Conservation (phyloP, 331 rosid species). For the Rosa hybrid region DNA sequence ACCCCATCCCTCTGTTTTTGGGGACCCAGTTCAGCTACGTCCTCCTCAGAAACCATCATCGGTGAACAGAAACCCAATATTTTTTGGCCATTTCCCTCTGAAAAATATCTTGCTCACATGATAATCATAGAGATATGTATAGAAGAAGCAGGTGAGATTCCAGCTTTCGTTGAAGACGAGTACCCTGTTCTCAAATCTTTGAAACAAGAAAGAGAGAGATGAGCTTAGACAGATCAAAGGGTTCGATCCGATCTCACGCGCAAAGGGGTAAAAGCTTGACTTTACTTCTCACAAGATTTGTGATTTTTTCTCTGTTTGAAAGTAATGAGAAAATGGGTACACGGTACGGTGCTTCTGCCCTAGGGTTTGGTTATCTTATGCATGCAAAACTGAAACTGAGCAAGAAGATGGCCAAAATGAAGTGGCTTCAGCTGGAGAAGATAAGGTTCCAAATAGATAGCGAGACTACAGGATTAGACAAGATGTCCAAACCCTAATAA, state of each 20-base stretch:
- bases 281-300: neutral
- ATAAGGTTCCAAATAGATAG: neutral
- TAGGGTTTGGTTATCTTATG: neutral
- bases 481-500: neutral
- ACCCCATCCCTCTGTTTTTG: constrained; percentile 7
- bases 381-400: neutral
- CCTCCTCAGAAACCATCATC: neutral
- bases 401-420: neutral
- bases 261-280: neutral
- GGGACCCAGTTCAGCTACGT: neutral
- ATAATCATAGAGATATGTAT: neutral
- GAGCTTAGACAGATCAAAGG: neutral
- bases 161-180: neutral
- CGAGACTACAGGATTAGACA: neutral
- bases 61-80: neutral
- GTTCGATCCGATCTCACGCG: neutral
- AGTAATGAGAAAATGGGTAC: neutral
- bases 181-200: neutral
- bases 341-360: neutral
- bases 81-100: neutral
- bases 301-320: neutral
- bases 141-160: neutral
- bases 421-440: neutral
- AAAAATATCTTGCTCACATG: neutral
- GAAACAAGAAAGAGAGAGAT: neutral